These are phyloP conservation scores for Aspergillus wentii DNA, from an alignment of 495 filamentous ascomycete genomes.

Conservation along the genomic window DNA sequence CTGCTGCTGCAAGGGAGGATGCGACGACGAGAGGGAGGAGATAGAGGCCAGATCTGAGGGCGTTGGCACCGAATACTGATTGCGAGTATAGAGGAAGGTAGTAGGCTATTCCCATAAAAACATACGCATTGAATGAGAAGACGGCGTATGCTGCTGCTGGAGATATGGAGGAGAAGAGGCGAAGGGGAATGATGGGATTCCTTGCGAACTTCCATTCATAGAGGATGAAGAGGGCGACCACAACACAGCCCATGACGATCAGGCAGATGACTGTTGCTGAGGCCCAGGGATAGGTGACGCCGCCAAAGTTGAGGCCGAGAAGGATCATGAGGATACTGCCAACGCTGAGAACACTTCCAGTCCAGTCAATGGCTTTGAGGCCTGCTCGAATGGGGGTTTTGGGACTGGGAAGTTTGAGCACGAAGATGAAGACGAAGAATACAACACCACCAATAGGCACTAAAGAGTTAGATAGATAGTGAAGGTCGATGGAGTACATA, in stretches of 20 bases:
- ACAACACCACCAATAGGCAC: constrained; percentile 60
- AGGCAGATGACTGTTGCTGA: constrained; percentile 66
- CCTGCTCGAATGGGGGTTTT: constrained; percentile 58
- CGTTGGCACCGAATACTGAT: constrained; percentile 54
- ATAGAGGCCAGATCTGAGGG: constrained; percentile 67
- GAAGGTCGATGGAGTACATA: constrained; percentile 8
- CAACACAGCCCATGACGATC: constrained; percentile 60
- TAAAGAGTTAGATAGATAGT: constrained; percentile 1
- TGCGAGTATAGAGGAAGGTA: constrained; percentile 54
- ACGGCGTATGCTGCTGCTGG: constrained; percentile 31
- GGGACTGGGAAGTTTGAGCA: constrained; percentile 64
- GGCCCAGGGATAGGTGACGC: constrained; percentile 59
- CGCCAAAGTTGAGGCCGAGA: constrained; percentile 66
- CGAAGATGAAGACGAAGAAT: constrained; percentile 53
- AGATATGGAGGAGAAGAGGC: constrained; percentile 54
- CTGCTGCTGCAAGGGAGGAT: constrained; percentile 51
- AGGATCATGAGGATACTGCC: constrained; percentile 66
- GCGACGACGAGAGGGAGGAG: constrained; percentile 63
- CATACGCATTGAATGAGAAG: constrained; percentile 39
- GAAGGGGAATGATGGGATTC: constrained; percentile 66
- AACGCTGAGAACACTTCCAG: constrained; percentile 55
- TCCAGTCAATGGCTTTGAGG: constrained; percentile 65
- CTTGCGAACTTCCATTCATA: constrained; percentile 64
- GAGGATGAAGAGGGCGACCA: constrained; percentile 53
- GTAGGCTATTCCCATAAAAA: constrained; percentile 41